A percentile compares a stretch with the other conserved stretches of the same genome.
phyloP scores from a whole-genome alignment of 148 eudicot species.

The Dianthus caryophyllus region DNA sequence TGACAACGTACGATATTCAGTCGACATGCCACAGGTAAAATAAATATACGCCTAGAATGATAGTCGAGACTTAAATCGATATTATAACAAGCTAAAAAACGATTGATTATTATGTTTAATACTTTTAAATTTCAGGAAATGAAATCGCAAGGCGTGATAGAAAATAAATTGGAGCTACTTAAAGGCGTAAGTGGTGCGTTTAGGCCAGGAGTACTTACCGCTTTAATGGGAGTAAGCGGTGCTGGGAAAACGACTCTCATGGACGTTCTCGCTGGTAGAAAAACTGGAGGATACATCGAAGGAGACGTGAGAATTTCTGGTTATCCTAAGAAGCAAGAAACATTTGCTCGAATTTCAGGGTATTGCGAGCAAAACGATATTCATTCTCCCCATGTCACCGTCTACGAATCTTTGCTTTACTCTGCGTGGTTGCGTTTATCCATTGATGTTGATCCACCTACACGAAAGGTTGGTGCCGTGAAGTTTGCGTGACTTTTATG shows the following conservation, averaged over 20 bases:
- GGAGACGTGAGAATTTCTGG: conserved; percentile 70
- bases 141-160: conserved; percentile 57
- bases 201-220: conserved; percentile 80
- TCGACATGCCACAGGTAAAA: conserved; percentile 85
- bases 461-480: conserved; percentile 48
- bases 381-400: conserved; percentile 77
- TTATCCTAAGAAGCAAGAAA: conserved; percentile 74
- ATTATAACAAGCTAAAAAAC: too few species aligned
- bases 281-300: conserved; percentile 73
- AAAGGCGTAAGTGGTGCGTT: conserved; percentile 77
- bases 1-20: conserved; percentile 60
- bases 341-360: conserved; percentile 74
- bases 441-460: conserved; percentile 42
- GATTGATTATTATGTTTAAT: background rate
- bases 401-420: conserved; percentile 66
- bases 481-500: too few species aligned
- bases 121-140: conserved; percentile 47
- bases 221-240: conserved; percentile 87
- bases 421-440: conserved; percentile 82
- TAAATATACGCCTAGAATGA: conserved; percentile 16
- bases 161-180: conserved; percentile 56
- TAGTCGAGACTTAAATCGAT: background rate
- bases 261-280: conserved; percentile 83
- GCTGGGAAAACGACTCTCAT: conserved; percentile 93
- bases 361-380: conserved; percentile 89